A percentile compares a stretch with the other conserved stretches of the same genome.
phyloP scores from a whole-genome alignment of 164 flowering plant genomes.

The Vitis amurensis region DNA sequence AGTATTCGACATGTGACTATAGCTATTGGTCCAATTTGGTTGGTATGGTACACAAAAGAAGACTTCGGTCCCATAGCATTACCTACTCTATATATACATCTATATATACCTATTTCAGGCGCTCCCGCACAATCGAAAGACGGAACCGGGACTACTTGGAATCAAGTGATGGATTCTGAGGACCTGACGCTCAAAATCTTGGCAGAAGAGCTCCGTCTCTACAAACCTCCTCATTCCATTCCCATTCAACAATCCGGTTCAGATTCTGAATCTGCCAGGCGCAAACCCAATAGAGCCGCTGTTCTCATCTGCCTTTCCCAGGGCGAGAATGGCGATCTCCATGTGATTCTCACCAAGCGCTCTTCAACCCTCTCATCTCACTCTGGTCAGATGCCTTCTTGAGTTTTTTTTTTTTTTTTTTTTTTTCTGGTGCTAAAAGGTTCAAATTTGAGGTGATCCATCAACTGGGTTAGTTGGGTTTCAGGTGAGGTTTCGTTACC shows the following conservation, averaged over 20 bases:
- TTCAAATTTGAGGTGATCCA: background rate
- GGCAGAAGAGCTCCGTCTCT: slow-evolving; percentile 15
- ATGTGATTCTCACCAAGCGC: slow-evolving; percentile 38
- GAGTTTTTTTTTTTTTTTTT: background rate
- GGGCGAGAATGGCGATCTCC: slow-evolving; percentile 40
- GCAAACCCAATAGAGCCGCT: slow-evolving; percentile 38
- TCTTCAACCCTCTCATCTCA: slow-evolving; percentile 37
- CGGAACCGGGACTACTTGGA: no score
- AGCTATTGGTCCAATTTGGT: no score
- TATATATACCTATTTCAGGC: no score
- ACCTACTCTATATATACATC: no score
- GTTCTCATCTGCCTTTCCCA: slow-evolving; percentile 50
- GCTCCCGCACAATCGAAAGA: no score
- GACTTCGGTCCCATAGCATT: no score
- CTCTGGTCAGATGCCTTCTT: slow-evolving; percentile 20
- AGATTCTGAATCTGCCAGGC: no score
- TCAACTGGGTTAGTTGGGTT: background rate
- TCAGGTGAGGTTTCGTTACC: slow-evolving; percentile 76
- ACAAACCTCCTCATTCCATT: slow-evolving; percentile 3
- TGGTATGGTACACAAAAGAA: no score
- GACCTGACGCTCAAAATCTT: slow-evolving; percentile 4
- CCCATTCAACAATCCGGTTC: background rate
- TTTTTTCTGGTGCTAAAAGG: background rate
- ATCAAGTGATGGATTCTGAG: no score
- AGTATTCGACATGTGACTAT: no score